Conservation (phyloP, 371 early-diverging fungal genomes). For the Mucor racemosus region DNA sequence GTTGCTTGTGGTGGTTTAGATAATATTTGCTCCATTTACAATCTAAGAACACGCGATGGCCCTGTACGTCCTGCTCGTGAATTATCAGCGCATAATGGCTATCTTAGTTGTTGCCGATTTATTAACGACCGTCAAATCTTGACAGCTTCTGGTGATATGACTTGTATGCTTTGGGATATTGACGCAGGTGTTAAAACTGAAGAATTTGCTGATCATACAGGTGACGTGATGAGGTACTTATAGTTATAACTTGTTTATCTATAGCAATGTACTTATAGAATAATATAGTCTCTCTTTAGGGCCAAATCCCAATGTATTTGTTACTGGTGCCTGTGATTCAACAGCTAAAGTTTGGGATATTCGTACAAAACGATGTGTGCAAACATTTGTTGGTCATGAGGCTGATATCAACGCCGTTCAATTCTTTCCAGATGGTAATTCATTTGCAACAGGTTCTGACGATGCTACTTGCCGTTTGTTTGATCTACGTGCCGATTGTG, state of each 20-base stretch:
- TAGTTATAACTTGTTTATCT: background rate
- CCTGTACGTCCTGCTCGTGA: slow-evolving; percentile 92
- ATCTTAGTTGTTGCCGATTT: slow-evolving; percentile 96
- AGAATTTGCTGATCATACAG: slow-evolving; percentile 97
- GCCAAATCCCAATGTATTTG: slow-evolving; percentile 92
- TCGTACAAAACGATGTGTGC: slow-evolving; percentile 92
- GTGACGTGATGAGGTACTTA: slow-evolving; percentile 95
- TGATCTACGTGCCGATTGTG: slow-evolving; percentile 96
- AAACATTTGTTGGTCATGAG: slow-evolving; percentile 97
- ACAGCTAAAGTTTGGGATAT: slow-evolving; percentile 99
- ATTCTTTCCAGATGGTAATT: slow-evolving; percentile 97
- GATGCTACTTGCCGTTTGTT: slow-evolving; percentile 98
- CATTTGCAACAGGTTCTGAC: slow-evolving; percentile 97
- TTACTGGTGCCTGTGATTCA: slow-evolving; percentile 98
- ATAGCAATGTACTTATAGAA: too few species aligned
- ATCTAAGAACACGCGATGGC: slow-evolving; percentile 88
- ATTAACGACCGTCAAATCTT: slow-evolving; percentile 92
- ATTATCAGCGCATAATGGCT: slow-evolving; percentile 95
- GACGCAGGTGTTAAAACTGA: slow-evolving; percentile 93
- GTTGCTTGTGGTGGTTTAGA: slow-evolving; percentile 99
- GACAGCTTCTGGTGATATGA: slow-evolving; percentile 96
- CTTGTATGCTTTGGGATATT: slow-evolving; percentile 98
- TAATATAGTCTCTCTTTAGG: slow-evolving; percentile 66
- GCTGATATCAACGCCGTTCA: slow-evolving; percentile 98
- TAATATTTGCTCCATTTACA: slow-evolving; percentile 97